These are phyloP conservation scores for Ustilago sp. DNA, from an alignment of 1,284 basidiomycete genomes.

Conservation along the genomic window DNA sequence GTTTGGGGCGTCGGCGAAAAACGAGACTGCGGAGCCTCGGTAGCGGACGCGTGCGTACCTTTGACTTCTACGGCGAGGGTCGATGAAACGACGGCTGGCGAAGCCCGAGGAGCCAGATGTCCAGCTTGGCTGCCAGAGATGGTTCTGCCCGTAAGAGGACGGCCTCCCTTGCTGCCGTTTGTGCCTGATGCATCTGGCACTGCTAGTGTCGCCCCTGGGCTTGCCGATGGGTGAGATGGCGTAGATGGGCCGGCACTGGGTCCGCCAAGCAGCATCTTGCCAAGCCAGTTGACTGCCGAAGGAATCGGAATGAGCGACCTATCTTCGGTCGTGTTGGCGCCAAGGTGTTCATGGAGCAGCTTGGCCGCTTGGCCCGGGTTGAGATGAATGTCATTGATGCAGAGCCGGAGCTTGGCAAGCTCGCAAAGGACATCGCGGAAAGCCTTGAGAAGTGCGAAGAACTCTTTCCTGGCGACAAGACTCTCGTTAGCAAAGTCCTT, in stretches of 20 bases:
- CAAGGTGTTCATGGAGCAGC: slow-evolving; percentile 65
- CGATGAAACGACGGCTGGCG: slow-evolving; percentile 52
- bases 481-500: slow-evolving; percentile 41
- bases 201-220: slow-evolving; percentile 4
- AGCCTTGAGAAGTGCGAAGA: slow-evolving; percentile 84
- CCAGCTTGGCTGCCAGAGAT: slow-evolving; percentile 31
- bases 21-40: slow-evolving; percentile 25
- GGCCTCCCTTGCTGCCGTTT: slow-evolving; percentile 13
- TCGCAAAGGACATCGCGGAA: slow-evolving; percentile 87
- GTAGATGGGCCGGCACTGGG: slow-evolving; percentile 22
- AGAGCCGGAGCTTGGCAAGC: slow-evolving; percentile 82
- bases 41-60: slow-evolving; percentile 49
- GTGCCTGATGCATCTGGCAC: slow-evolving; percentile 21
- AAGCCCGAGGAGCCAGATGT: slow-evolving; percentile 50
- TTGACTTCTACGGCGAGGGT: slow-evolving; percentile 61
- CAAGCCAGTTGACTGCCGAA: slow-evolving; percentile 56
- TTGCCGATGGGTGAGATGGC: slow-evolving; percentile 14
- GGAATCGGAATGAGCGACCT: slow-evolving; percentile 48
- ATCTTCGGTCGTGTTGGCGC: slow-evolving; percentile 46
- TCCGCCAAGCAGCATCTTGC: slow-evolving; percentile 52
- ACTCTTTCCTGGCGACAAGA: slow-evolving; percentile 82
- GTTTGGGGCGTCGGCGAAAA: slow-evolving; percentile 24
- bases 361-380: slow-evolving; percentile 78
- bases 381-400: slow-evolving; percentile 89
- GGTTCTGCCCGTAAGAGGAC: slow-evolving; percentile 25